phyloP scores from a whole-genome alignment of 2,329 filamentous ascomycete species.

The Hortaea werneckii region DNA sequence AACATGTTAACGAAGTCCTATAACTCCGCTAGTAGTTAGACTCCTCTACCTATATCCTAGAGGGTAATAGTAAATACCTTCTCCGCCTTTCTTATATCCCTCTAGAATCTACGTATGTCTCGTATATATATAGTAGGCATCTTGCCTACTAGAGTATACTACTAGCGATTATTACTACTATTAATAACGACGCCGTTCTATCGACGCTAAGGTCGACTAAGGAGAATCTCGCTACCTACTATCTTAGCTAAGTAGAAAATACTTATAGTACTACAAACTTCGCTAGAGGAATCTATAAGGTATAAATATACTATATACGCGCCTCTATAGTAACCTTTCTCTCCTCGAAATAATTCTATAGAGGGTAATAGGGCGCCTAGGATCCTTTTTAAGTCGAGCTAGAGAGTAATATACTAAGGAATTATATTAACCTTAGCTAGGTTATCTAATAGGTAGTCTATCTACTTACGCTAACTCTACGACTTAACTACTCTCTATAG shows the following conservation, averaged over 20 bases:
- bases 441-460: background rate
- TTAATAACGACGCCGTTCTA: background rate
- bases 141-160: background rate
- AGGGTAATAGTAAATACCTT: background rate
- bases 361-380: background rate
- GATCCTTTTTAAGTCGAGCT: background rate
- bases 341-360: background rate
- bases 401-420: background rate
- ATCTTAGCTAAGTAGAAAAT: slow-evolving; percentile 4
- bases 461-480: background rate
- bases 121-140: slow-evolving; percentile 1
- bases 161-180: background rate
- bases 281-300: background rate
- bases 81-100: background rate
- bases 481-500: background rate
- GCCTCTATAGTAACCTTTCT: background rate
- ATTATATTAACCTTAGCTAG: background rate
- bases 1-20: background rate
- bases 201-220: background rate
- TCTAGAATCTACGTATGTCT: background rate
- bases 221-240: slow-evolving; percentile 1
- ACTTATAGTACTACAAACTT: slow-evolving; percentile 2
- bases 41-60: background rate
- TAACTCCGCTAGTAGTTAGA: background rate
- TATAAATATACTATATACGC: background rate